A percentile compares a stretch with the other conserved stretches of the same genome.
These are phyloP conservation scores for Dictyostelium capitatum DNA, from an alignment of 78 protist genomes.

Conservation along the genomic window DNA sequence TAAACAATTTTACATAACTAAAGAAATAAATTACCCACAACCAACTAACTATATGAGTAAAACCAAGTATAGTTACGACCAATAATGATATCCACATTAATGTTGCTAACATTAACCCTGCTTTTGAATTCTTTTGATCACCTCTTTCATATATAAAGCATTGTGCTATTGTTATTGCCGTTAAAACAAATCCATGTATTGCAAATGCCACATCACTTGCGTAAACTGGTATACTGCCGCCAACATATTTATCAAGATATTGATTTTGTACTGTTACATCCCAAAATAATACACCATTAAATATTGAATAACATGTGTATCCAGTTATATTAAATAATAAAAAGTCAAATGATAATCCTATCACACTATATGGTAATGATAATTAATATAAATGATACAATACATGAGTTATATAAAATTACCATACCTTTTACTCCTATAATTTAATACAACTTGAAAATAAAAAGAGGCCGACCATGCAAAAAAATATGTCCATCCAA, in stretches of 20 bases:
- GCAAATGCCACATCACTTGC: slow-evolving; percentile 94
- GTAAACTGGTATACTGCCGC: slow-evolving; percentile 85
- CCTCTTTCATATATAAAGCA: slow-evolving; percentile 86
- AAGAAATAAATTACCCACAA: slow-evolving; percentile 64
- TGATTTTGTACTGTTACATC: slow-evolving; percentile 39
- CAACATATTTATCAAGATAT: slow-evolving; percentile 46
- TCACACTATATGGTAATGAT: slow-evolving; percentile 52
- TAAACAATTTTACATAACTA: slow-evolving; percentile 84
- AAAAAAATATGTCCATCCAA: slow-evolving; percentile 94
- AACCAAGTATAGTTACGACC: slow-evolving; percentile 22
- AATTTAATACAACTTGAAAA: slow-evolving; percentile 91
- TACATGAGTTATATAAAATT: neutral
- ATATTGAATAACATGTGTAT: slow-evolving; percentile 87
- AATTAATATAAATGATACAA: neutral
- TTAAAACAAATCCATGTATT: slow-evolving; percentile 89
- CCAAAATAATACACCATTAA: slow-evolving; percentile 71
- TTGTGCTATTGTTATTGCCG: slow-evolving; percentile 82
- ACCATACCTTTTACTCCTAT: slow-evolving; percentile 57
- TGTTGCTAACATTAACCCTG: neutral
- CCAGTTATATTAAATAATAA: slow-evolving; percentile 89
- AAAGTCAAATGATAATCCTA: slow-evolving; percentile 89
- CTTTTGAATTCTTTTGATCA: slow-evolving; percentile 49
- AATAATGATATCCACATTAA: slow-evolving; percentile 38
- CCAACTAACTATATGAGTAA: slow-evolving; percentile 26
- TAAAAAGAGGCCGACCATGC: slow-evolving; percentile 93